These are phyloP conservation scores for Exidia glandulosa DNA, from an alignment of 768 basidiomycete species.

Conservation along the genomic window DNA sequence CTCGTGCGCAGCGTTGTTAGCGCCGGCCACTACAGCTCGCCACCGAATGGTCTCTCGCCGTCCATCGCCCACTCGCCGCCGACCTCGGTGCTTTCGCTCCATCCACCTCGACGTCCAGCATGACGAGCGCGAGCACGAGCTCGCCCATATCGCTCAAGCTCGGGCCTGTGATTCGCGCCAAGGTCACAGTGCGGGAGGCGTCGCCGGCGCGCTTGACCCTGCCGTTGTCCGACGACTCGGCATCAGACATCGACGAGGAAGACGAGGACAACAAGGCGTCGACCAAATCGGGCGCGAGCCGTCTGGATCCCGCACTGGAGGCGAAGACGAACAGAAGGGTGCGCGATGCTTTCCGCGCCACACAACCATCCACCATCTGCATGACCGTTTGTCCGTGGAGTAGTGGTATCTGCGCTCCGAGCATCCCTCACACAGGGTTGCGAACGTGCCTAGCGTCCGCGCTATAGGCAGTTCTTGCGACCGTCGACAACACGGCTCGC, in stretches of 20 bases:
- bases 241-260: not conserved
- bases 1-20: no score
- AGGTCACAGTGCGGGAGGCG: not conserved
- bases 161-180: not conserved
- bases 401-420: no score
- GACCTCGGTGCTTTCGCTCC: not conserved
- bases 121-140: not conserved
- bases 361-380: constrained; percentile 1
- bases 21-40: no score
- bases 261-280: constrained; percentile 16
- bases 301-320: constrained; percentile 17
- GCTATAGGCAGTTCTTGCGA: not conserved
- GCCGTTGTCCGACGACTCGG: constrained; percentile 3
- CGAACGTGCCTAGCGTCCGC: not conserved
- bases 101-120: not conserved
- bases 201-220: constrained; percentile 1
- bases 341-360: constrained; percentile 7
- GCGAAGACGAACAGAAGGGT: constrained; percentile 85
- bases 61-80: no score
- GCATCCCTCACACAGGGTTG: not conserved
- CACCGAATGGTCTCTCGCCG: not conserved
- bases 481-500: not conserved
- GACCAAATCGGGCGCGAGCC: constrained; percentile 46
- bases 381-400: not conserved
- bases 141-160: not conserved